Evolutionary conservation across 805 yeast genomes (phyloP), one percentile per base, ranked within the genome.

Genomic region (Kregervanrija fluxuum): DNA sequence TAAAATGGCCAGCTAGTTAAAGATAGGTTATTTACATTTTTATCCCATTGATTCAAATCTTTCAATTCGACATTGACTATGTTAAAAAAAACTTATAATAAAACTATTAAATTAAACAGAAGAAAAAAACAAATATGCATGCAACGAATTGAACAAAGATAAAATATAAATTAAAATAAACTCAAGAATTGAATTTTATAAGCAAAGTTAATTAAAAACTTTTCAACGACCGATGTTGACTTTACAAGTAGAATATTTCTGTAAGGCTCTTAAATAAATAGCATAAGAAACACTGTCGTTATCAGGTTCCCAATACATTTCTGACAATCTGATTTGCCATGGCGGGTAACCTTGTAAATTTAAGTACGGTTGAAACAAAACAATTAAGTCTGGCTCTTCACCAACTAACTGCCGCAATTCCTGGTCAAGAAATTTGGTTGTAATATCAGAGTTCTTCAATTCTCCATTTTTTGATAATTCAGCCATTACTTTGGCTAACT

Each of bases 291-390:
- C 95, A 44, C 75, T 79, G 47, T 74, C 79, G 62, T 89, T 89
- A 61, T 87, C 96, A 2, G 84, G 83, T 58, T 88, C 91, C 86
- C 95, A 85, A 65, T 82, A 90, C 57, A 93, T 79, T 60, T 93
- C 99, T 6, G 89, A 77, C 43, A 95, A 74, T 50, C 99, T 76
- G 33, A 88, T 78, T 59, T 91, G 98, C 99, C 99, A 93, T 30
- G 99, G 99, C 15, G 98, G 98, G 62, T 82, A 93, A 13, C 95
- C 97, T 64, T 89, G 95, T 41, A 93, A 73, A 60, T 89, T 95
- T 50, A 93, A 70, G 11, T 73, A 71, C n/a, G 97, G 95, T 15
- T 88, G 88, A 61, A 91, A 93, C 43, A 85, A 67, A 30, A 93
- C 70, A 40, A 93, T 69, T 50, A 93, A 72, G 60, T 93, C 99